These are phyloP conservation scores for Dimargaris cristalligena DNA, from an alignment of 192 early-diverging fungal species.

Conservation along the genomic window DNA sequence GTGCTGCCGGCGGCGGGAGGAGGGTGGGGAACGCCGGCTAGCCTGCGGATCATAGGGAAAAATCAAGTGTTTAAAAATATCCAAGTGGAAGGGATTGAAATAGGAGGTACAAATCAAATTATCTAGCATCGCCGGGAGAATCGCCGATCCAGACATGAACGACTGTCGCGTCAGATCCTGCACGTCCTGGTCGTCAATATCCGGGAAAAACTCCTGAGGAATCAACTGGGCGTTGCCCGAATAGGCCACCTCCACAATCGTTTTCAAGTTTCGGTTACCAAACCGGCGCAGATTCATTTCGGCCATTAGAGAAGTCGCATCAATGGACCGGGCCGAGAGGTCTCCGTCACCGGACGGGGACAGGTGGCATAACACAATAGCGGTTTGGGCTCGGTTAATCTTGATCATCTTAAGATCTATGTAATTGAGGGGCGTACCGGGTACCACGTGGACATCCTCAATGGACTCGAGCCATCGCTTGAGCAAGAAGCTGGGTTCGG, in stretches of 20 bases:
- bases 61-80: constrained; percentile 23
- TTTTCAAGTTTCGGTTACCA: background rate
- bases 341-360: background rate
- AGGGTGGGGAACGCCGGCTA: background rate
- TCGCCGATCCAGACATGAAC: constrained; percentile 27
- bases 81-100: constrained; percentile 28
- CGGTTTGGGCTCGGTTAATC: constrained; percentile 18
- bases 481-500: background rate
- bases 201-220: background rate
- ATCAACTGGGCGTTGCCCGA: background rate
- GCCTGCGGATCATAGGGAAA: constrained; percentile 19
- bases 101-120: constrained; percentile 25
- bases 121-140: constrained; percentile 25
- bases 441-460: constrained; percentile 18
- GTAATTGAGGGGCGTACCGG: constrained; percentile 23
- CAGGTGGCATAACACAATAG: constrained; percentile 18
- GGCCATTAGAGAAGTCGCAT: background rate
- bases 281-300: background rate
- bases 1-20: background rate
- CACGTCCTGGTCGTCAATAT: background rate
- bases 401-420: constrained; percentile 19
- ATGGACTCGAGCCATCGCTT: background rate
- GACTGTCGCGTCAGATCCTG: constrained; percentile 17
- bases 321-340: background rate
- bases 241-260: background rate